These are phyloP conservation scores for Colletotrichum sp. DNA, from an alignment of 2,329 filamentous ascomycete species.

Conservation along the genomic window DNA sequence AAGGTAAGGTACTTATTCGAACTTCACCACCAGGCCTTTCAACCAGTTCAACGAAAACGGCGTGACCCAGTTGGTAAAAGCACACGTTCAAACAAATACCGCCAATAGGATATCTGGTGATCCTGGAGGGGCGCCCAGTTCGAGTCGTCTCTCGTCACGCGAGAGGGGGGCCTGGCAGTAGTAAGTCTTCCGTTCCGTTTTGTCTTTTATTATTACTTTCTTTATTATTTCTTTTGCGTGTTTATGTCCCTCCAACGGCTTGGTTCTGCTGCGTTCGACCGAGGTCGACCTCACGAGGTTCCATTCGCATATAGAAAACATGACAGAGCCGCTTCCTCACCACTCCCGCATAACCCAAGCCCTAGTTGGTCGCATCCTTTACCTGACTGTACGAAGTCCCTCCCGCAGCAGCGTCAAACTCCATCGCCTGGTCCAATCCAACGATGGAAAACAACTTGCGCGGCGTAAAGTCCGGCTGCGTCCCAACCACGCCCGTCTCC, in stretches of 20 bases:
- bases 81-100: not conserved
- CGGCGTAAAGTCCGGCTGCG: conserved; percentile 48
- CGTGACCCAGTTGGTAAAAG: not conserved
- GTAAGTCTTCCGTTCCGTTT: not conserved
- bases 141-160: not conserved
- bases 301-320: not conserved
- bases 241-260: not conserved
- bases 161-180: not conserved
- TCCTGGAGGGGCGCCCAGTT: not conserved
- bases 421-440: conserved; percentile 54
- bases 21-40: not conserved
- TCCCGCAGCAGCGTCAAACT: conserved; percentile 43
- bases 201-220: not conserved
- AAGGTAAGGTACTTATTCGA: not conserved
- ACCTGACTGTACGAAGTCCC: conserved; percentile 11
- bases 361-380: not conserved
- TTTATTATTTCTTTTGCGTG: not conserved
- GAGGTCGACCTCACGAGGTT: not conserved
- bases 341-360: not conserved
- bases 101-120: not conserved
- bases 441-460: conserved; percentile 56
- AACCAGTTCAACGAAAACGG: not conserved
- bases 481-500: conserved; percentile 38
- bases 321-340: not conserved
- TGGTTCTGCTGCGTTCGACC: not conserved